phyloP scores from a whole-genome alignment of 306 rosid genomes.

The Acacia melanoxylon region DNA sequence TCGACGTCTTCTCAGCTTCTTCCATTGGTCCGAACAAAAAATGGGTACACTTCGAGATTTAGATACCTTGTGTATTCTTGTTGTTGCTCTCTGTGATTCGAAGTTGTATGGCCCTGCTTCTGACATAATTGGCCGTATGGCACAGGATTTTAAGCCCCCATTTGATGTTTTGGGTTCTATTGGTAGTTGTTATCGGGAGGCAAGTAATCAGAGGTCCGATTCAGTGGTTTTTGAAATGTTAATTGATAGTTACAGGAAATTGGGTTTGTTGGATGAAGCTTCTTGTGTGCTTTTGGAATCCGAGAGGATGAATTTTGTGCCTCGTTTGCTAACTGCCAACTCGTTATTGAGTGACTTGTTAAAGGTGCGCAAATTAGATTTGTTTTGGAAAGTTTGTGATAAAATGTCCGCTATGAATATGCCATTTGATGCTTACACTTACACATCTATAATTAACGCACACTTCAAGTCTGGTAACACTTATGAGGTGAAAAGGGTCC shows the following conservation, averaged over 20 bases:
- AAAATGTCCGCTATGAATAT: slow-evolving; percentile 43
- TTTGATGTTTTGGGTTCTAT: slow-evolving; percentile 44
- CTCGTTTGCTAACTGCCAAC: slow-evolving; percentile 42
- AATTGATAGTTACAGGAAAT: slow-evolving; percentile 37
- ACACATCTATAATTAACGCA: slow-evolving; percentile 46
- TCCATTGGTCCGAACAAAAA: slow-evolving; percentile 48
- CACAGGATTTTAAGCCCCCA: slow-evolving; percentile 31
- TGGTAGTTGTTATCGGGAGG: slow-evolving; percentile 31
- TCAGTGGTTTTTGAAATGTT: slow-evolving; percentile 47
- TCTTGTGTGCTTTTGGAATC: slow-evolving; percentile 42
- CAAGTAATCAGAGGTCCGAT: slow-evolving; percentile 24
- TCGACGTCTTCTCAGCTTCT: slow-evolving; percentile 45
- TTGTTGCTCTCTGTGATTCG: slow-evolving; percentile 47
- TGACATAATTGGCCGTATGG: slow-evolving; percentile 42
- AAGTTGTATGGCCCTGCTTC: slow-evolving; percentile 30
- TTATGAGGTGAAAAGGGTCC: slow-evolving; percentile 37
- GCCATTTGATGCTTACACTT: slow-evolving; percentile 42
- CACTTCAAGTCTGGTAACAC: slow-evolving; percentile 47
- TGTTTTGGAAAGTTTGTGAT: slow-evolving; percentile 57
- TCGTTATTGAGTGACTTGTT: slow-evolving; percentile 45
- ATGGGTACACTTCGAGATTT: slow-evolving; percentile 43
- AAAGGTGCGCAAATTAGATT: slow-evolving; percentile 35
- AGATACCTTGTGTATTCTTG: slow-evolving; percentile 46
- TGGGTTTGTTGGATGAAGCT: slow-evolving; percentile 46
- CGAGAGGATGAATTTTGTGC: slow-evolving; percentile 36